These are phyloP conservation scores for Botrytis aclada DNA, from an alignment of 2,329 filamentous ascomycete genomes.

Conservation along the genomic window DNA sequence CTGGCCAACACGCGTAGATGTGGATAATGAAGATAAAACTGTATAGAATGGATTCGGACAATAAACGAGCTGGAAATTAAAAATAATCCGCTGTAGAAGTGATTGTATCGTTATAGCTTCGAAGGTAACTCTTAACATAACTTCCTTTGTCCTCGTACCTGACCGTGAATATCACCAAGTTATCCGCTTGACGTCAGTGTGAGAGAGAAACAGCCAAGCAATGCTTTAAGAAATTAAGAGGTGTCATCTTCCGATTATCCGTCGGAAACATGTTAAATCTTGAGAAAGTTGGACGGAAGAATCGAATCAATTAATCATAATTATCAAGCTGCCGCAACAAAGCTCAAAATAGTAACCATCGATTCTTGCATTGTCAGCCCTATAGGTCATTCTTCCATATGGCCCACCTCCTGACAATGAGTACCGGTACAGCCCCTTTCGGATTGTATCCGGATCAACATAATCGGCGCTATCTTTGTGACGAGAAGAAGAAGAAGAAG, in stretches of 20 bases:
- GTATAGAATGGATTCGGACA: background rate
- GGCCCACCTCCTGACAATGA: background rate
- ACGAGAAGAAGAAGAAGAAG: too few relatives aligned
- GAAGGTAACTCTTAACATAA: background rate
- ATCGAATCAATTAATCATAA: background rate
- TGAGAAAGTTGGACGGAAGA: background rate
- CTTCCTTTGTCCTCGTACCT: background rate
- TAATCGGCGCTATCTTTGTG: background rate
- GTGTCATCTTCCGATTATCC: background rate
- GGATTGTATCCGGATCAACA: background rate
- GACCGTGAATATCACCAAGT: background rate
- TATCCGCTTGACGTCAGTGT: slow-evolving; percentile 13
- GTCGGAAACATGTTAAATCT: background rate
- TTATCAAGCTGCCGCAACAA: background rate
- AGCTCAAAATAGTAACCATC: background rate
- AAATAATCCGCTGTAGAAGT: background rate
- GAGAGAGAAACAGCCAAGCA: background rate
- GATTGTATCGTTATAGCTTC: background rate
- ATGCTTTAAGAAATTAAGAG: background rate
- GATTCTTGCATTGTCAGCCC: background rate
- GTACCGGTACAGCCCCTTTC: background rate
- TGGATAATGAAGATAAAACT: background rate
- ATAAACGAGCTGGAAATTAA: background rate
- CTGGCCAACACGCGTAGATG: background rate
- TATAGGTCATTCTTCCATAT: background rate